phyloP scores from a whole-genome alignment of 2,329 filamentous ascomycete species.

The Cordyceps militaris region DNA sequence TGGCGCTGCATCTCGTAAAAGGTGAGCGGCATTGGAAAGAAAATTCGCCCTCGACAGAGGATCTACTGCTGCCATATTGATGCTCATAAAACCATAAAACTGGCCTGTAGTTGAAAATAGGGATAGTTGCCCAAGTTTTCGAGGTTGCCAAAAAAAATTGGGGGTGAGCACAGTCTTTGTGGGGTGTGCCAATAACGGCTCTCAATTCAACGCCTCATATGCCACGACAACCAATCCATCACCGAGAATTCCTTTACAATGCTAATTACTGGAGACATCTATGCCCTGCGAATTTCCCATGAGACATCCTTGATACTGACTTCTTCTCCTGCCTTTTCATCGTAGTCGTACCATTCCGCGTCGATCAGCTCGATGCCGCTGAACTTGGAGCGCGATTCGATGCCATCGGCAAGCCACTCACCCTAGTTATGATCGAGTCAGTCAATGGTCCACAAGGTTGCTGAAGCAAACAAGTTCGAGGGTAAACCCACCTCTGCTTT shows the following conservation, averaged over 20 bases:
- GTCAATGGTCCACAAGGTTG: background rate
- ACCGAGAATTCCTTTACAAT: background rate
- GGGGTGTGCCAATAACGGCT: constrained; percentile 3
- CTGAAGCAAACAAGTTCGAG: background rate
- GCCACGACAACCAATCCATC: background rate
- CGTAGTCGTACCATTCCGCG: constrained; percentile 97
- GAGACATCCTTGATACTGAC: constrained; percentile 85
- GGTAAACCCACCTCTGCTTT: constrained; percentile 63
- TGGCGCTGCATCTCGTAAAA: constrained; percentile 45
- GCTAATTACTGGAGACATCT: constrained; percentile 17
- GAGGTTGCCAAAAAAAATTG: background rate
- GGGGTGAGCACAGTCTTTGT: constrained; percentile 1
- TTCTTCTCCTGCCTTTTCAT: constrained; percentile 86
- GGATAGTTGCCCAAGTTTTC: background rate
- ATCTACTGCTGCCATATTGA: constrained; percentile 17
- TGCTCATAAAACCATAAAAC: background rate
- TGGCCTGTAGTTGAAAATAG: background rate
- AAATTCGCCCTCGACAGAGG: constrained; percentile 31
- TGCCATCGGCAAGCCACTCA: constrained; percentile 79
- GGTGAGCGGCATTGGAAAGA: constrained; percentile 53
- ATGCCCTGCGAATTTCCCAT: constrained; percentile 76
- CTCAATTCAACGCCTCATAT: constrained; percentile 6
- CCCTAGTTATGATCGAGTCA: constrained; percentile 50
- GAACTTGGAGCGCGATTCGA: constrained; percentile 78
- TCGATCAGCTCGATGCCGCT: constrained; percentile 73